These are phyloP conservation scores for Rhizopogon vinicolor DNA, from an alignment of 768 basidiomycete genomes.

Conservation along the genomic window DNA sequence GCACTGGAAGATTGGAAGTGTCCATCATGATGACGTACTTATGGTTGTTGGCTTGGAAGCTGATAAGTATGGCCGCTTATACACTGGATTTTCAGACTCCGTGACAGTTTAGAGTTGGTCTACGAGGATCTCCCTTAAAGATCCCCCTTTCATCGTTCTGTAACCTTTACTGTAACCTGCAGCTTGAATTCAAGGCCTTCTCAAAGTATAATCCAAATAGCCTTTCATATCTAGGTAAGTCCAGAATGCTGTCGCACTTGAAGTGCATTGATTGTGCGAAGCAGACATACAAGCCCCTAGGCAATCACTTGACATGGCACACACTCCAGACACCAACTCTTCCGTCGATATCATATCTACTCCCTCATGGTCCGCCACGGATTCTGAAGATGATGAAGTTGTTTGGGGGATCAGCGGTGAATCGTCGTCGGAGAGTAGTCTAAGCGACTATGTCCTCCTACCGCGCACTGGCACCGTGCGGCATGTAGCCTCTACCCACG, in stretches of 20 bases:
- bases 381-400: constrained; percentile 15
- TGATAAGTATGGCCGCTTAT: too few species aligned
- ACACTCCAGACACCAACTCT: not conserved
- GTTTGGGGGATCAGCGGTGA: constrained; percentile 10
- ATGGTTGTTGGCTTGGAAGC: too few species aligned
- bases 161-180: not conserved
- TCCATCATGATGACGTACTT: not conserved
- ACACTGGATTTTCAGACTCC: not conserved
- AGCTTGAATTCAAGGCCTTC: not conserved
- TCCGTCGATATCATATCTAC: not conserved
- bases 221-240: not conserved
- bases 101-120: not conserved
- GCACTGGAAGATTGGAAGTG: constrained; percentile 1
- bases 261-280: not conserved
- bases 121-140: not conserved
- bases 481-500: not conserved
- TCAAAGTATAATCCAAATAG: not conserved
- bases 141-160: not conserved
- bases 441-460: constrained; percentile 22
- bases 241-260: not conserved
- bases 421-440: constrained; percentile 4
- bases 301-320: not conserved
- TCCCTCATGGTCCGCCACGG: not conserved
- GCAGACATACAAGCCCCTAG: not conserved
- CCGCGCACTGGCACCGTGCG: not conserved